Percentiles rank a stretch among this genome's conserved stretches.
Evolutionary conservation across 2,329 filamentous ascomycete species (phyloP).

Genomic region (Sporothrix inflata): DNA sequence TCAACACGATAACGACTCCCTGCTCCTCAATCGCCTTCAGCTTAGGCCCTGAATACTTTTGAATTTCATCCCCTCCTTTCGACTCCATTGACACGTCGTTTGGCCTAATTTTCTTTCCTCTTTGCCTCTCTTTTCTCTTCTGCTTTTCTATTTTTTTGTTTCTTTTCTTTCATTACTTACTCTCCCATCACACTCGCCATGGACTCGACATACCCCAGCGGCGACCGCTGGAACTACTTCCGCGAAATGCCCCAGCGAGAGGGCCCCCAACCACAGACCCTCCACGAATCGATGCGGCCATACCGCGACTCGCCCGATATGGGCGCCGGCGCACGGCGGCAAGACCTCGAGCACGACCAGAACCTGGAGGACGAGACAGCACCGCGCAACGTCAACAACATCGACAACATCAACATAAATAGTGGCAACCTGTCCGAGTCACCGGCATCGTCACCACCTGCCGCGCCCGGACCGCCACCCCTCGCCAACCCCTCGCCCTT

Average conservation of each 20-base stretch:
- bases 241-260: slow-evolving; percentile 4
- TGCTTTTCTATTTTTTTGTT: not conserved
- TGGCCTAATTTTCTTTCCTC: not conserved
- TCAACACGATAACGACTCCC: not conserved
- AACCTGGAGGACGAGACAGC: not conserved
- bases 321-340: not conserved
- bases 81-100: not conserved
- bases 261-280: not conserved
- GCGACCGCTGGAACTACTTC: slow-evolving; percentile 18
- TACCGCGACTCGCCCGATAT: not conserved
- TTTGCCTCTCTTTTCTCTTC: not conserved
- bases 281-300: not conserved
- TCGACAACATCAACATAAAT: not conserved
- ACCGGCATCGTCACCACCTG: not conserved
- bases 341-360: not conserved
- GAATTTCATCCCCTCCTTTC: not conserved
- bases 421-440: not conserved
- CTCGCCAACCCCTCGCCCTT: slow-evolving; percentile 13
- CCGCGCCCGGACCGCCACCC: not conserved
- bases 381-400: not conserved
- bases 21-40: not conserved
- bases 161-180: not conserved
- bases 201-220: not conserved
- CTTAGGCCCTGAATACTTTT: not conserved
- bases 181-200: not conserved